Percentiles rank a stretch among this genome's conserved stretches.
These are phyloP conservation scores for Tubosaeta brunneosetosa DNA, from an alignment of 768 basidiomycete species.

Conservation along the genomic window DNA sequence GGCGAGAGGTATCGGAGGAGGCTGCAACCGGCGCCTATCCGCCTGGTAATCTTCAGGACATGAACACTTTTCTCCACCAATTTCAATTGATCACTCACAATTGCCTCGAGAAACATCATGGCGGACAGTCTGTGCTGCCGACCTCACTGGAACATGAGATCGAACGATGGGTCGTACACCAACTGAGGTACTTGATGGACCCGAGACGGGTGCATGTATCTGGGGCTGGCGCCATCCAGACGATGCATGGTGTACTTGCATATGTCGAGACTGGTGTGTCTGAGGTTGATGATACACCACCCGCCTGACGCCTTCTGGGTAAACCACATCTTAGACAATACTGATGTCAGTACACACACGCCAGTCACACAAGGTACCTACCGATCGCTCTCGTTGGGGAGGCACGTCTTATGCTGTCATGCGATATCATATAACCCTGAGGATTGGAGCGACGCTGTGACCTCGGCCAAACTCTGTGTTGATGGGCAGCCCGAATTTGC, in stretches of 20 bases:
- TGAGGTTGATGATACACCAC: background rate
- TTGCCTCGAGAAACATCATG: background rate
- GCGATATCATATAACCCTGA: background rate
- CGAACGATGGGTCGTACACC: background rate
- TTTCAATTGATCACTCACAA: slow-evolving; percentile 3
- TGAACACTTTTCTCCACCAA: background rate
- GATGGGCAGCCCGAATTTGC: background rate
- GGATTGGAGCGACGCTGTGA: slow-evolving; percentile 1
- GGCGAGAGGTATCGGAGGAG: slow-evolving; percentile 2
- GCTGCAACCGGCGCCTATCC: background rate
- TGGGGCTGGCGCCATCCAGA: background rate
- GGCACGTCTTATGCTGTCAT: background rate
- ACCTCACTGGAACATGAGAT: background rate
- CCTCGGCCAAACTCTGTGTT: background rate
- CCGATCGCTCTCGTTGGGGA: slow-evolving; percentile 2
- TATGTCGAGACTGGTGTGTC: background rate
- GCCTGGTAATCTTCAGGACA: slow-evolving; percentile 6
- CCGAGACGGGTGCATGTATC: background rate
- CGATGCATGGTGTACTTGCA: background rate
- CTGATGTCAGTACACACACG: background rate
- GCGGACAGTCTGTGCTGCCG: background rate
- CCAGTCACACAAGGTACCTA: slow-evolving; percentile 1
- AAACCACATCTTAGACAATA: slow-evolving; percentile 1
- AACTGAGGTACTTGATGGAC: background rate
- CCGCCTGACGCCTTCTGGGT: background rate